Evolutionary conservation across 345 rosid species (phyloP).

Genomic region (Eucalyptus sp.): DNA sequence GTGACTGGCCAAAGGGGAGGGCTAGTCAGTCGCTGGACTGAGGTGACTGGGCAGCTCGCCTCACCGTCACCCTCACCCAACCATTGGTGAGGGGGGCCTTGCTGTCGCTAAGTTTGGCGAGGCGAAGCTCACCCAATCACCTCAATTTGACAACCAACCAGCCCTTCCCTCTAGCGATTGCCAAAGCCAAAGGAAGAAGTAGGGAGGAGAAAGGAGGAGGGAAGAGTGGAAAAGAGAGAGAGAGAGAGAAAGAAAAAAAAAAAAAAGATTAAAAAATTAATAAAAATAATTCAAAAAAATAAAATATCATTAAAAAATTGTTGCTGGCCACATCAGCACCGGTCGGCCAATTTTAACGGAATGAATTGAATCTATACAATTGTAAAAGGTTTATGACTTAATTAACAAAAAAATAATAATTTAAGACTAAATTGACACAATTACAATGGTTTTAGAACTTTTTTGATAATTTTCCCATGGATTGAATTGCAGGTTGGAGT

Average conservation of each 20-base stretch:
- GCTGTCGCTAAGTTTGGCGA: rapidly evolving
- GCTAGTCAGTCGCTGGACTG: rapidly evolving
- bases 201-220: no score
- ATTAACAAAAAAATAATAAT: no score
- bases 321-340: rapidly evolving
- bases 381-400: rapidly evolving
- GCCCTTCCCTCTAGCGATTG: rapidly evolving
- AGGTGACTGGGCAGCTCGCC: no score
- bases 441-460: rapidly evolving
- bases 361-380: no score
- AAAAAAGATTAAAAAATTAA: no score
- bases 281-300: no score
- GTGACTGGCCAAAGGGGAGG: rapidly evolving
- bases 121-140: no score
- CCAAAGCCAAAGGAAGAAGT: rapidly evolving
- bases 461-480: no score
- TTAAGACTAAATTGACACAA: rapidly evolving
- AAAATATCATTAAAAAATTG: no score
- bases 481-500: no score
- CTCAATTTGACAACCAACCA: rapidly evolving
- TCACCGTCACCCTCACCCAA: rapidly evolving
- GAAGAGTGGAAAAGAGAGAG: rapidly evolving
- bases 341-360: rapidly evolving
- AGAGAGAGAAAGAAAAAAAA: rapidly evolving
- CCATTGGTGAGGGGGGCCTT: no score